phyloP scores from a whole-genome alignment of 2,329 filamentous ascomycete genomes.

The Alternaria conjuncta region DNA sequence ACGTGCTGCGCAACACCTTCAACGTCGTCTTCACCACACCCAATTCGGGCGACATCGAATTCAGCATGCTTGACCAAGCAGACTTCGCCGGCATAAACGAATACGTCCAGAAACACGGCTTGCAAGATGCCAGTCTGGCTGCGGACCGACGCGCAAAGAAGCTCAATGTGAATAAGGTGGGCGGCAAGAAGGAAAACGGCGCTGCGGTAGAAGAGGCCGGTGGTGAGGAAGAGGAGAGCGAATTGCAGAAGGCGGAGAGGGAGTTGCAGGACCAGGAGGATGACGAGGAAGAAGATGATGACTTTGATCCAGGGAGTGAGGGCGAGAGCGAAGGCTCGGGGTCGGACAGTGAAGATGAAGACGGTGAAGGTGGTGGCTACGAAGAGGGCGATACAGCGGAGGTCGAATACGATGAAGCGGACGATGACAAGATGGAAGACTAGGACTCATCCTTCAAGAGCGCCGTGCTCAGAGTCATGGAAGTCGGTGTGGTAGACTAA shows the following conservation, averaged over 20 bases:
- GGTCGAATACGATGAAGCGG: constrained; percentile 19
- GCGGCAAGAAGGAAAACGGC: constrained; percentile 30
- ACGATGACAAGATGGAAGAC: constrained; percentile 39
- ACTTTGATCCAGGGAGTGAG: constrained; percentile 51
- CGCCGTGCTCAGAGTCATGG: neutral
- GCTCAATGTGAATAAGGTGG: constrained; percentile 58
- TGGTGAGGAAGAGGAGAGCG: constrained; percentile 45
- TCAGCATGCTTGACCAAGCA: constrained; percentile 70
- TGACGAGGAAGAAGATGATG: constrained; percentile 51
- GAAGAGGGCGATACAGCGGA: constrained; percentile 37
- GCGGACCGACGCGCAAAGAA: constrained; percentile 65
- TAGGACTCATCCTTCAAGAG: neutral
- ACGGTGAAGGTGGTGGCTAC: constrained; percentile 36
- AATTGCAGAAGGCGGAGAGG: constrained; percentile 49
- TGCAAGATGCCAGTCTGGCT: constrained; percentile 70
- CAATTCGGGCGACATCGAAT: constrained; percentile 63
- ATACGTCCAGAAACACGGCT: constrained; percentile 65
- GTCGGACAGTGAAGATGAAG: constrained; percentile 44
- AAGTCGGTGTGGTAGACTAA: neutral
- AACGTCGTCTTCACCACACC: constrained; percentile 65
- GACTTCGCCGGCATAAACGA: constrained; percentile 67
- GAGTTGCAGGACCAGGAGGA: constrained; percentile 49
- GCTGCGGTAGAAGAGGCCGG: constrained; percentile 11
- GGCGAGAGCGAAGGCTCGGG: constrained; percentile 51
- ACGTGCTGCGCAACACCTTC: constrained; percentile 69